A percentile compares a stretch with the other conserved stretches of the same genome.
Evolutionary conservation across 176 grass and related monocot genomes (phyloP).

Genomic region (bread wheat (Triticum aestivum)): IWGSC_CS_RefSeq_v2.1 NC_057808.1:301528097-301528596

Average conservation of each 20-base stretch:
- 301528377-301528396: slow-evolving; percentile 77
- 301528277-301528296: slow-evolving; percentile 23
- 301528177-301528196: slow-evolving; percentile 79
- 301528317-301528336: slow-evolving; percentile 53
- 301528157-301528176: slow-evolving; percentile 17
- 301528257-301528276: slow-evolving; percentile 25
- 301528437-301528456: slow-evolving; percentile 63
- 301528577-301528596: slow-evolving; percentile 61
- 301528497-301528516: slow-evolving; percentile 51
- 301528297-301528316: slow-evolving; percentile 58
- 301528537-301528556: slow-evolving; percentile 60
- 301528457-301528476: slow-evolving; percentile 52
- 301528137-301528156: slow-evolving; percentile 39
- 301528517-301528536: slow-evolving; percentile 60
- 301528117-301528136: slow-evolving; percentile 28
- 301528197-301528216: slow-evolving; percentile 50
- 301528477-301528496: slow-evolving; percentile 66
- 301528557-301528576: slow-evolving; percentile 46
- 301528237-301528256: slow-evolving; percentile 48
- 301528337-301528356: slow-evolving; percentile 44
- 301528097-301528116: slow-evolving; percentile 54
- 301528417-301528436: slow-evolving; percentile 41
- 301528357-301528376: slow-evolving; percentile 44
- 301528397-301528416: slow-evolving; percentile 43
- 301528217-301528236: neutral